Percentiles rank a stretch among this genome's conserved stretches.
Conservation (phyloP, 352 stramenopile species). For the Phytophthora pistaciae region DNA sequence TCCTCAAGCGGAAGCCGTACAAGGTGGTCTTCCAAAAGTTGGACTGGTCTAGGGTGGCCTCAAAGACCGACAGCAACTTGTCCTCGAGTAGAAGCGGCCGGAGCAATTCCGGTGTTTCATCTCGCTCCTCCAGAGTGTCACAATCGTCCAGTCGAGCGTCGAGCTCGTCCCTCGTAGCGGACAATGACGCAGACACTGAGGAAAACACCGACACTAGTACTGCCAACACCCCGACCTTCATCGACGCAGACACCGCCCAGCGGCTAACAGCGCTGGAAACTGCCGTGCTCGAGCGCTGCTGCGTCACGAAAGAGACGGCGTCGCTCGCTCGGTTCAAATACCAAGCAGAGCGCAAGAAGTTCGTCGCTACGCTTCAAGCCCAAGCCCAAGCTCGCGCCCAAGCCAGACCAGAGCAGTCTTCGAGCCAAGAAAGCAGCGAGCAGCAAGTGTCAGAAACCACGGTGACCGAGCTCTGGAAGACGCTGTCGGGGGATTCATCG, state of each 20-base stretch:
- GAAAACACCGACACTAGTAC: not conserved
- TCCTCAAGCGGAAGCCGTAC: slow-evolving; percentile 77
- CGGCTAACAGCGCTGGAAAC: slow-evolving; percentile 29
- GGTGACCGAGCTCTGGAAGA: slow-evolving; percentile 32
- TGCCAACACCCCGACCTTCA: slow-evolving; percentile 4
- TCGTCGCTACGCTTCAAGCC: slow-evolving; percentile 21
- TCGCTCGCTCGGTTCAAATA: slow-evolving; percentile 40
- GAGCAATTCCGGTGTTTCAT: slow-evolving; percentile 6
- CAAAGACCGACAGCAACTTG: slow-evolving; percentile 70
- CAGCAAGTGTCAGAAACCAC: slow-evolving; percentile 1
- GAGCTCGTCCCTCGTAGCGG: not conserved
- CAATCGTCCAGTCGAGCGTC: slow-evolving; percentile 2
- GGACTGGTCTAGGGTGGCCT: slow-evolving; percentile 63
- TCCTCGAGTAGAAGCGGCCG: slow-evolving; percentile 12
- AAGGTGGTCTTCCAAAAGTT: slow-evolving; percentile 74
- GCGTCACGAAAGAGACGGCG: slow-evolving; percentile 30
- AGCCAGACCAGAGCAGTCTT: not conserved
- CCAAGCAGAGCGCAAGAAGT: slow-evolving; percentile 37
- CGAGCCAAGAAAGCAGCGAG: slow-evolving; percentile 13
- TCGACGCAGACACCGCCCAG: slow-evolving; percentile 30
- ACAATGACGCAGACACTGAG: not conserved
- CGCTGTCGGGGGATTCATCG: slow-evolving; percentile 28
- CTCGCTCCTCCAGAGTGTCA: not conserved
- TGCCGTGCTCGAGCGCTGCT: slow-evolving; percentile 38
- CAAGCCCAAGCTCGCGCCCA: not conserved